Evolutionary conservation across 441 rosid species (phyloP).

Genomic region (Pelargonium myrrhifolium): DNA sequence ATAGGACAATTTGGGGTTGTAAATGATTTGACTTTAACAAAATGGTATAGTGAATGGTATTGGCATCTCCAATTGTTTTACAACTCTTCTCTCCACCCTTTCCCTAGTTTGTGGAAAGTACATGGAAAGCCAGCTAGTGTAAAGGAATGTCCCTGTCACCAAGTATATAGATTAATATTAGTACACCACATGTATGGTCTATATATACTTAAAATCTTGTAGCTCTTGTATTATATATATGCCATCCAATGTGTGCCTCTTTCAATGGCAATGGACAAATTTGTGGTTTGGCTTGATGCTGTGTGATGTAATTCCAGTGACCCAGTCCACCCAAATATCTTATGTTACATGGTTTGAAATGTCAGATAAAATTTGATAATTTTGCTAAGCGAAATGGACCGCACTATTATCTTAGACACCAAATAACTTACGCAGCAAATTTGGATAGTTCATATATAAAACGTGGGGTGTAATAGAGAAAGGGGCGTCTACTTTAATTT

Average conservation of each 20-base stretch:
- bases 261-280: not conserved
- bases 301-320: not conserved
- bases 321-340: not conserved
- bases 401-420: too few species aligned
- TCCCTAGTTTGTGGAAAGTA: not conserved
- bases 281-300: not conserved
- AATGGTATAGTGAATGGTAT: not conserved
- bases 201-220: not conserved
- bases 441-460: too few species aligned
- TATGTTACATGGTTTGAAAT: not conserved
- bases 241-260: conserved; percentile 2
- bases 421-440: too few species aligned
- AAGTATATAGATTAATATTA: not conserved
- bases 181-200: not conserved
- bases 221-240: not conserved
- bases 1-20: not conserved
- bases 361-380: too few species aligned
- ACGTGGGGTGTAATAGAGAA: not conserved
- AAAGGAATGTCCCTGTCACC: not conserved
- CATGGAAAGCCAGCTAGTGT: not conserved
- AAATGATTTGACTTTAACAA: not conserved
- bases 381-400: too few species aligned
- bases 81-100: not conserved
- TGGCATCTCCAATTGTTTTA: conserved; percentile 1
- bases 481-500: too few species aligned